Percentiles rank a stretch among this genome's conserved stretches.
These are phyloP conservation scores for Chlorella variabilis DNA, from an alignment of 163 green algal genomes.

Conservation along the genomic window DNA sequence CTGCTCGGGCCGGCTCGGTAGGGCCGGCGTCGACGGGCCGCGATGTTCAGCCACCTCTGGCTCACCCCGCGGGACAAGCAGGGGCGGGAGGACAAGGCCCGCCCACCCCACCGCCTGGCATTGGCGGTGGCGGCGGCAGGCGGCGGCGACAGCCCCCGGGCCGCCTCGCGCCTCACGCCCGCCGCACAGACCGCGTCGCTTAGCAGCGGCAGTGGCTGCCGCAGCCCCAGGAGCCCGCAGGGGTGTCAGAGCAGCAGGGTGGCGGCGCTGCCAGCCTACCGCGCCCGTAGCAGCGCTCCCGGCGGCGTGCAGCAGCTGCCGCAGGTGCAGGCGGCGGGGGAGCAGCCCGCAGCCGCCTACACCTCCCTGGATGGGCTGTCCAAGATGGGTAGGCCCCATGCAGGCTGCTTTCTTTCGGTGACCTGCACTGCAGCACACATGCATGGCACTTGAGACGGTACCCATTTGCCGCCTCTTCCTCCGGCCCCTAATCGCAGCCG, in stretches of 20 bases:
- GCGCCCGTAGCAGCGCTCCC: background rate
- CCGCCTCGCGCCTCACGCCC: no score
- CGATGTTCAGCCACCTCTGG: background rate
- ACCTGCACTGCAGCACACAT: no score
- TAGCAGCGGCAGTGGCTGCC: background rate
- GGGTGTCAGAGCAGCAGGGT: background rate
- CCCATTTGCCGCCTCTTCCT: no score
- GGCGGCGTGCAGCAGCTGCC: background rate
- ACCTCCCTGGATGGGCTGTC: slow-evolving; percentile 3
- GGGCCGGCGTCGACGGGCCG: no score
- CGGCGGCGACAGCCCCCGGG: no score
- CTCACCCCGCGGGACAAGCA: background rate
- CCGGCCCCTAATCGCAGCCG: background rate
- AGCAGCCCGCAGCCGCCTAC: background rate
- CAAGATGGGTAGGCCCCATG: background rate
- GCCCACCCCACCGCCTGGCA: no score
- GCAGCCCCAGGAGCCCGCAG: background rate
- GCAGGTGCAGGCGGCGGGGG: slow-evolving; percentile 1
- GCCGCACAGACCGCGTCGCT: no score
- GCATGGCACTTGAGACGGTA: background rate
- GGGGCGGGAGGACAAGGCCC: background rate
- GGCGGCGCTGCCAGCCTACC: background rate
- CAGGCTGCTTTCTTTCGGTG: background rate
- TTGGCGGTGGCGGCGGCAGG: no score
- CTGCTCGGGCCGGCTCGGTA: no score